Conservation (phyloP, 179 eudicot genomes). For the Spinacia oleracea region DNA sequence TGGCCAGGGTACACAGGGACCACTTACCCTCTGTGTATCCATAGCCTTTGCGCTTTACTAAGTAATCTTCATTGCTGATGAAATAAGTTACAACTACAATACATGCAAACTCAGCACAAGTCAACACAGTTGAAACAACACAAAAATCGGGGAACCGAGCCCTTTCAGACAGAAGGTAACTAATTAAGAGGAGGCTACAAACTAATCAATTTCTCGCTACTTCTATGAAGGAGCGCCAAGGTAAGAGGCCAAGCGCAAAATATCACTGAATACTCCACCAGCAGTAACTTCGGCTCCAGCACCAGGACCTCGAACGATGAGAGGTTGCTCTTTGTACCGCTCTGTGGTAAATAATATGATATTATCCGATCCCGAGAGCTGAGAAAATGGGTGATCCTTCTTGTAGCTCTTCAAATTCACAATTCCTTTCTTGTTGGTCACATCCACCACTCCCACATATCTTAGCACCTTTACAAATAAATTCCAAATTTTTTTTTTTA, state of each 20-base stretch:
- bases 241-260: conserved; percentile 85
- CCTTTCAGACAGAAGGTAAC: background rate
- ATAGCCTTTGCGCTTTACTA: too few relatives aligned
- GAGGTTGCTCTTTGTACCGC: conserved; percentile 84
- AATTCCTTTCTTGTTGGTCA: conserved; percentile 56
- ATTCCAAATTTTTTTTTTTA: conserved; percentile 1
- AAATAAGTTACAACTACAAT: conserved; percentile 1
- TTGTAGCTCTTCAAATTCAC: conserved; percentile 80
- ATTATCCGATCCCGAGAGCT: conserved; percentile 96
- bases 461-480: conserved; percentile 64
- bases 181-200: conserved; percentile 7
- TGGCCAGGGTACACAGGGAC: too few relatives aligned
- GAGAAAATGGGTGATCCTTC: conserved; percentile 92
- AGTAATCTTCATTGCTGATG: background rate
- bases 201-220: conserved; percentile 13
- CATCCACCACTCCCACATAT: conserved; percentile 94
- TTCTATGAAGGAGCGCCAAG: conserved; percentile 85
- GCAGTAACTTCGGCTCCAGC: conserved; percentile 98
- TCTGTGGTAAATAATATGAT: conserved; percentile 80
- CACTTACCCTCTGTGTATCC: too few relatives aligned
- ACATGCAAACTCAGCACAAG: background rate
- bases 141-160: background rate
- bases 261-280: conserved; percentile 93
- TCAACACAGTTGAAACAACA: background rate
- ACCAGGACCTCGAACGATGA: conserved; percentile 96